Percentiles rank a stretch among this genome's conserved stretches.
Evolutionary conservation across 2,329 filamentous ascomycete species (phyloP).

Genomic region (Xylaria sp.): DNA sequence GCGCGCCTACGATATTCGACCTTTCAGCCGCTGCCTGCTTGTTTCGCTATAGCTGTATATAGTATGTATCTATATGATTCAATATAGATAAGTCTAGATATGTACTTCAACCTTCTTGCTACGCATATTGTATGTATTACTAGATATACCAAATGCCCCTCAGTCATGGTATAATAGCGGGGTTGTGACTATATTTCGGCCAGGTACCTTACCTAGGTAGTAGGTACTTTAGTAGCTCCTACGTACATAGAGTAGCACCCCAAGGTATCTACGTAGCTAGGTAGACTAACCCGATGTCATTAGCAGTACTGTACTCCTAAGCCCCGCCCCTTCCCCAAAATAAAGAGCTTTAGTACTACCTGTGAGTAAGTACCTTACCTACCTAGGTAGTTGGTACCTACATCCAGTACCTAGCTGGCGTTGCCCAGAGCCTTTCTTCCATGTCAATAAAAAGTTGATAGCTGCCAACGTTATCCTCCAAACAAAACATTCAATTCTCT

Average conservation of each 20-base stretch:
- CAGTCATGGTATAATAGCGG: slow-evolving; percentile 6
- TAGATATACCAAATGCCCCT: background rate
- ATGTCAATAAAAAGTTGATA: slow-evolving; percentile 44
- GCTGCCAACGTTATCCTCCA: slow-evolving; percentile 19
- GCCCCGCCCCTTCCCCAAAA: too few species aligned
- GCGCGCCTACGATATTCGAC: too few species aligned
- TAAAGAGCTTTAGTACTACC: background rate
- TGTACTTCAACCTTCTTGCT: background rate
- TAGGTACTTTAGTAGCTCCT: background rate
- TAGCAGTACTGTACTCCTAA: background rate
- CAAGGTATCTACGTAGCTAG: background rate
- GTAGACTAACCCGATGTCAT: background rate
- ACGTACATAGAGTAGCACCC: too few species aligned
- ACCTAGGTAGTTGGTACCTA: background rate
- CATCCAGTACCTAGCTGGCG: slow-evolving; percentile 27
- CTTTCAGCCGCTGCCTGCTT: too few species aligned
- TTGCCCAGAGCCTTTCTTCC: slow-evolving; percentile 33
- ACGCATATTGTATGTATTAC: background rate
- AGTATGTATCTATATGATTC: too few species aligned
- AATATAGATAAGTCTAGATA: too few species aligned
- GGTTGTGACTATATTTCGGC: background rate
- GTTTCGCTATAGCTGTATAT: too few species aligned
- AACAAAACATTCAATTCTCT: slow-evolving; percentile 31
- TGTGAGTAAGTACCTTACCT: too few species aligned
- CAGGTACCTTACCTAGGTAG: too few species aligned